Evolutionary conservation across 768 basidiomycete genomes (phyloP), one percentile per base, ranked within the genome.

Genomic region (Roridomyces roridus): DNA sequence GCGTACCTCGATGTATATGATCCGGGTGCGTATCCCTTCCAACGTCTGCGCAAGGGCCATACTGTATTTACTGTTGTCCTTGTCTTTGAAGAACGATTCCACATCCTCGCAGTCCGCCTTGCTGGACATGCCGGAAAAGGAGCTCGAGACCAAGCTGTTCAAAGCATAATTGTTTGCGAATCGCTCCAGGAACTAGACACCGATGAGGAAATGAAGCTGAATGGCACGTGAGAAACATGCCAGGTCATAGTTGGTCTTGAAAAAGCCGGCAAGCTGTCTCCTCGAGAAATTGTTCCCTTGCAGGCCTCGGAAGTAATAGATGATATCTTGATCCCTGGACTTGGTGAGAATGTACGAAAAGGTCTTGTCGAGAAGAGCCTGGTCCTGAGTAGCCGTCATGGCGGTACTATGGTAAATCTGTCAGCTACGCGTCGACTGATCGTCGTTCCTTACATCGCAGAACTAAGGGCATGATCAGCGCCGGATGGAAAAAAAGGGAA

Each of bases 21-120:
- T 74, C 39, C 81, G 81, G 1, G 88, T 80, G 6, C 79, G 77
- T 62, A 94, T 84, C 2, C 77, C 78, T 64, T 94, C 93, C 63
- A 92, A 63, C 6, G 82, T 79, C 68, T 94, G 91, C 1, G 81
- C 77, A 41, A 93, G 74, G 2, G 79, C 74, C 68, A 88, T 75
- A 63, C 79, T 75, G 73, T 85, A 92, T 70, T 87, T 89, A 48
- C 86, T 85, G 6, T 79, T 85, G 70, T 91, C 85, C 72, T 85
- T 88, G 67, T 77, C 78, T 85, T 87, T 82, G 80, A 94, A 98
- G 80, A 92, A 96, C 5, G 73, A 81, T 47, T 80, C 80, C 14
- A 85, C 79, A 20, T 76, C 77, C 47, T 85, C 73, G 37, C 82
- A 78, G 73, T 97, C 96, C 55, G 83, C 71, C 59, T 87, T 74